These are phyloP conservation scores for Violaceomyces palustris DNA, from an alignment of 1,284 basidiomycete genomes.

Conservation along the genomic window DNA sequence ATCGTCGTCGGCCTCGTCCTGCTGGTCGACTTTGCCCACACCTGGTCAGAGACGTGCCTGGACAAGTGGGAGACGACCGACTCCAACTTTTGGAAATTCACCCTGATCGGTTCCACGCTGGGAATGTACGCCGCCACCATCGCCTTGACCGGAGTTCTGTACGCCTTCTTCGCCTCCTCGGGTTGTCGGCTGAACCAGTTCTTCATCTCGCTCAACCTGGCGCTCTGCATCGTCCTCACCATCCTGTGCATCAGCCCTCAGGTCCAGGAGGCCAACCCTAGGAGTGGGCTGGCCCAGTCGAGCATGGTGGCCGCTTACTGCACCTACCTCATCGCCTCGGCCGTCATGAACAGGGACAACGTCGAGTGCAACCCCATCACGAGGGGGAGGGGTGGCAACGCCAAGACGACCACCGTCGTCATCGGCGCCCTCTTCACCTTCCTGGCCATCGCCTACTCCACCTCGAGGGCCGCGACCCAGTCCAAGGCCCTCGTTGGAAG, in stretches of 20 bases:
- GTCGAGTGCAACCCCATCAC: constrained; percentile 80
- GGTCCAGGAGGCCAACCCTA: constrained; percentile 88
- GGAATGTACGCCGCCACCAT: constrained; percentile 79
- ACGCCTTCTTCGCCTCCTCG: constrained; percentile 81
- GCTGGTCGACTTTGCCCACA: constrained; percentile 96
- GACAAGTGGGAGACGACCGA: constrained; percentile 84
- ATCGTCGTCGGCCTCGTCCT: constrained; percentile 92
- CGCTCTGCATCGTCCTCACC: constrained; percentile 74
- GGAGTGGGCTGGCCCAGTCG: constrained; percentile 89
- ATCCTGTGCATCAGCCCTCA: constrained; percentile 76
- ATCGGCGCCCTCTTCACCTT: constrained; percentile 94
- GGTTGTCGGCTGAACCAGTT: constrained; percentile 87
- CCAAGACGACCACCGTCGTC: constrained; percentile 80
- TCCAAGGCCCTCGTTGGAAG: constrained; percentile 79
- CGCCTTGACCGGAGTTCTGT: constrained; percentile 78
- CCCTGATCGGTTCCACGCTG: constrained; percentile 87
- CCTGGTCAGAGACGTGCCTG: constrained; percentile 94
- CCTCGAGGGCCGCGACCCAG: constrained; percentile 90
- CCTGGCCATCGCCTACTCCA: constrained; percentile 95
- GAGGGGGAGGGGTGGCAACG: constrained; percentile 61
- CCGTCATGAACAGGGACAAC: constrained; percentile 86
- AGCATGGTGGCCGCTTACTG: constrained; percentile 96
- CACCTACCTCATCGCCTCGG: constrained; percentile 90
- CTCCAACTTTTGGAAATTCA: constrained; percentile 92
- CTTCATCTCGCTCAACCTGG: constrained; percentile 91